Conservation (phyloP, 257 asterid genomes). For the Thymus quinquecostatus region DNA sequence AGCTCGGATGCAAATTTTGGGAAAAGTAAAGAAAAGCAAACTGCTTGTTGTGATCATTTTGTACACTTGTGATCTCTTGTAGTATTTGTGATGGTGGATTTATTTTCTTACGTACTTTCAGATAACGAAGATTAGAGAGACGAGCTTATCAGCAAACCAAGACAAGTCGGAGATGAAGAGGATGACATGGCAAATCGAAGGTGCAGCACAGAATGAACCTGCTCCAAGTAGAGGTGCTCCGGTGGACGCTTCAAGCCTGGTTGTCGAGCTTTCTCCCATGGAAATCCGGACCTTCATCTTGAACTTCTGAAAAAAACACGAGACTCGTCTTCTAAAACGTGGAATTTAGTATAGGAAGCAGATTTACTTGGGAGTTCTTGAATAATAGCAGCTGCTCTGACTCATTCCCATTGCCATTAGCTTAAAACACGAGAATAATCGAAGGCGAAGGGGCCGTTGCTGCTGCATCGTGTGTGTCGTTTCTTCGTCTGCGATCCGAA, state of each 20-base stretch:
- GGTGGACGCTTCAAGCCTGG: conserved; percentile 43
- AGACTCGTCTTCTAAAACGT: not conserved
- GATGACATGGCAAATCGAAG: conserved; percentile 60
- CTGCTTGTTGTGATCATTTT: not conserved
- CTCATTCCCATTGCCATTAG: not conserved
- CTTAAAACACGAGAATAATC: not conserved
- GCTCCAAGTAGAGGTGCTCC: conserved; percentile 57
- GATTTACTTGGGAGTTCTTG: not conserved
- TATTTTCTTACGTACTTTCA: conserved; percentile 28
- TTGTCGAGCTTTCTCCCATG: conserved; percentile 87
- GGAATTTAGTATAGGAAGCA: not conserved
- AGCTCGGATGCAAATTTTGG: not conserved
- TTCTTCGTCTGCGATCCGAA: not conserved
- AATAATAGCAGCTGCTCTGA: not conserved
- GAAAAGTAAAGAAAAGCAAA: not conserved
- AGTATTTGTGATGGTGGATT: conserved; percentile 9
- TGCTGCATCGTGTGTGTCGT: not conserved
- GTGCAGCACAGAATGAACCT: conserved; percentile 32
- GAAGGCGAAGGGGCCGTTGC: not conserved
- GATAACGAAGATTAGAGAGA: conserved; percentile 62
- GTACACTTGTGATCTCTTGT: not conserved
- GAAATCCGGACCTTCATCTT: conserved; percentile 81
- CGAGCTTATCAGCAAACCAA: conserved; percentile 82
- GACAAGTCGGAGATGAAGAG: conserved; percentile 65
- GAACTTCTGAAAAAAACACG: conserved; percentile 37